Evolutionary conservation across 2,329 filamentous ascomycete species (phyloP).

Genomic region (Nigrograna mackinnonii): DNA sequence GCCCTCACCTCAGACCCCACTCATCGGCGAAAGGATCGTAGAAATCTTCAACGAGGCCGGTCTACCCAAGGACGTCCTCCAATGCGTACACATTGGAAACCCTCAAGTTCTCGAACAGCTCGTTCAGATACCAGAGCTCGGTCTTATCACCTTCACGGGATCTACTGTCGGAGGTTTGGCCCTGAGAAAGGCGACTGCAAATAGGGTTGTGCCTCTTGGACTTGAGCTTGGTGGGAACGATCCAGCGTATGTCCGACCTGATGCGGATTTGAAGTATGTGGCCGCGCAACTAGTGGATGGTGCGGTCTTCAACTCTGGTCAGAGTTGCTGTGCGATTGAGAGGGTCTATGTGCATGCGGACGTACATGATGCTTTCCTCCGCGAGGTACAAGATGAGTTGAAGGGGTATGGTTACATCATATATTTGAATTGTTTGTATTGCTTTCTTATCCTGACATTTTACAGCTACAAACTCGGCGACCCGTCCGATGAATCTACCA

Average conservation of each 20-base stretch:
- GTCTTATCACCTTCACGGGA: slow-evolving; percentile 89
- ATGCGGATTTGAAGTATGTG: slow-evolving; percentile 88
- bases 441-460: background rate
- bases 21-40: slow-evolving; percentile 81
- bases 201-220: slow-evolving; percentile 82
- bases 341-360: slow-evolving; percentile 86
- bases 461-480: slow-evolving; percentile 73
- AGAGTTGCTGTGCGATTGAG: slow-evolving; percentile 94
- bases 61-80: slow-evolving; percentile 79
- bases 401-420: slow-evolving; percentile 54
- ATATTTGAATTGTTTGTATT: background rate
- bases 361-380: slow-evolving; percentile 81
- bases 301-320: slow-evolving; percentile 95
- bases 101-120: slow-evolving; percentile 75
- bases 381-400: slow-evolving; percentile 78
- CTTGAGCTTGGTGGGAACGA: slow-evolving; percentile 95
- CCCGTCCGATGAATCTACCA: slow-evolving; percentile 75
- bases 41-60: slow-evolving; percentile 79
- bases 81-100: slow-evolving; percentile 89
- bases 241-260: slow-evolving; percentile 82
- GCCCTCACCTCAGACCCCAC: slow-evolving; percentile 92
- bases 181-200: slow-evolving; percentile 81
- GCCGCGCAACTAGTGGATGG: slow-evolving; percentile 95
- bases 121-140: slow-evolving; percentile 74
- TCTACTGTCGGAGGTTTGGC: slow-evolving; percentile 88